Evolutionary conservation across 1,284 basidiomycete species (phyloP).

Genomic region (Naganishia sp.): DNA sequence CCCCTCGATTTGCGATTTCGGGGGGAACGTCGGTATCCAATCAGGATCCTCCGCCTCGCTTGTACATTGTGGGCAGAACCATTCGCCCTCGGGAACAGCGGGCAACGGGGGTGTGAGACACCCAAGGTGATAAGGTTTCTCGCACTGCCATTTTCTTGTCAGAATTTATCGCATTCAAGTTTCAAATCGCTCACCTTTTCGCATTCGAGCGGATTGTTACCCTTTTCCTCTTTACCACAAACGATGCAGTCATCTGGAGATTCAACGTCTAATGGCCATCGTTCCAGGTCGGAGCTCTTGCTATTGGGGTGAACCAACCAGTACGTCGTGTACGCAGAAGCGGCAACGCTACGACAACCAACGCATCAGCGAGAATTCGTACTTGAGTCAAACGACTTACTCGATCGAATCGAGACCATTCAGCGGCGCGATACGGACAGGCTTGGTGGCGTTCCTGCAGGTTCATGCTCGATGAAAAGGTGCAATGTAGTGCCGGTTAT

Average conservation of each 20-base stretch:
- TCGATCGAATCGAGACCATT: slow-evolving; percentile 73
- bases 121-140: slow-evolving; percentile 78
- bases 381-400: slow-evolving; percentile 55
- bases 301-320: slow-evolving; percentile 27
- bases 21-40: slow-evolving; percentile 21
- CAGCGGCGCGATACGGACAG: slow-evolving; percentile 69
- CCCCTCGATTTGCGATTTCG: slow-evolving; percentile 4
- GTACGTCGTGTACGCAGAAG: slow-evolving; percentile 37
- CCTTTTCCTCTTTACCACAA: slow-evolving; percentile 69
- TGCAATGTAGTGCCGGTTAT: not conserved
- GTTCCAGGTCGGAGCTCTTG: slow-evolving; percentile 22
- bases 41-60: slow-evolving; percentile 34
- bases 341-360: slow-evolving; percentile 28
- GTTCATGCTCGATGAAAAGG: not conserved
- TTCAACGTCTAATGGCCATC: slow-evolving; percentile 55
- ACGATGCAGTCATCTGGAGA: slow-evolving; percentile 70
- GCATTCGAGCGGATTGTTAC: slow-evolving; percentile 72
- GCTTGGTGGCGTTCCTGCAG: slow-evolving; percentile 74
- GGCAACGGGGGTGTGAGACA: slow-evolving; percentile 78
- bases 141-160: slow-evolving; percentile 63
- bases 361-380: slow-evolving; percentile 31
- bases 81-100: slow-evolving; percentile 81
- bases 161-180: not conserved
- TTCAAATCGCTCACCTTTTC: slow-evolving; percentile 66
- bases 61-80: slow-evolving; percentile 80